Percentiles rank a stretch among this genome's conserved stretches.
Evolutionary conservation across 352 stramenopile species (phyloP).

Genomic region (Phytophthora capsici): DNA sequence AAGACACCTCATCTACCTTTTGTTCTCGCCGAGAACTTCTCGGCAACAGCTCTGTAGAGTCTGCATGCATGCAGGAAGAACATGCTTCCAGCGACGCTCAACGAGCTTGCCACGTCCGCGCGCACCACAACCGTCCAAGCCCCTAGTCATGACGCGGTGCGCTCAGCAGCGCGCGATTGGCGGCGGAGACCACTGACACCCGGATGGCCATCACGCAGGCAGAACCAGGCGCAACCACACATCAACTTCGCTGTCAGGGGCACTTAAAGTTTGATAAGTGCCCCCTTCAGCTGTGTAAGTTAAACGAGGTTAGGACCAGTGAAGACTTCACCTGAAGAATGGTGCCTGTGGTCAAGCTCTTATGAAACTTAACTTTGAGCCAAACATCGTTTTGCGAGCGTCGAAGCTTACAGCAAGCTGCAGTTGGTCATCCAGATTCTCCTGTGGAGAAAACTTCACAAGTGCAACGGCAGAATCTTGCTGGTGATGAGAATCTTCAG

Average conservation of each 20-base stretch:
- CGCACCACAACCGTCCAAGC: background rate
- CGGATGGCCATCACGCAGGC: constrained; percentile 12
- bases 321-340: no score
- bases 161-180: constrained; percentile 20
- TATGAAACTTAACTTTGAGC: no score
- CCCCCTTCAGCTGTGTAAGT: no score
- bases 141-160: constrained; percentile 22
- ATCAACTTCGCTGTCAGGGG: no score
- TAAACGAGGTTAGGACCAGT: background rate
- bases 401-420: background rate
- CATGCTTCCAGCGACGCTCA: background rate
- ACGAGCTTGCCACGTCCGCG: constrained; percentile 6
- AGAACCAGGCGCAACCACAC: no score
- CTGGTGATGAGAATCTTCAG: constrained; percentile 22
- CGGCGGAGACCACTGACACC: constrained; percentile 12
- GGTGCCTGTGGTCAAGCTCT: no score
- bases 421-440: no score
- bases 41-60: background rate
- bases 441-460: no score
- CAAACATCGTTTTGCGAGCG: constrained; percentile 2
- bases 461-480: background rate
- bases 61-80: constrained; percentile 9
- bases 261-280: no score
- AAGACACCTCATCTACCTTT: constrained; percentile 25
- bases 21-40: constrained; percentile 38